phyloP scores from a whole-genome alignment of 179 eudicot genomes.

The Vitellaria paradoxa region DNA sequence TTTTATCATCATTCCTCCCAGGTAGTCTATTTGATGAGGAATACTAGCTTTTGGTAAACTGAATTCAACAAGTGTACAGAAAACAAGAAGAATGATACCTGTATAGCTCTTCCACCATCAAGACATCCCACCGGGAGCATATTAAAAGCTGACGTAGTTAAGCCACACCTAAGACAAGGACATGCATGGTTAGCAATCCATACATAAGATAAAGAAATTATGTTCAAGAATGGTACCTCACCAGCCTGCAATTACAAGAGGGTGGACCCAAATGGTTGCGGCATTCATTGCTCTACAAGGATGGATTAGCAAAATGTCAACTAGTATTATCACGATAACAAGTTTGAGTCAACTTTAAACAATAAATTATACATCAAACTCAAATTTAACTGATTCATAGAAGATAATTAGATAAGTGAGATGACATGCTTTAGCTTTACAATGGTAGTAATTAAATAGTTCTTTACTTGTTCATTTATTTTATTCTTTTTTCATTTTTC shows the following conservation, averaged over 20 bases:
- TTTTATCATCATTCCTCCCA: no score
- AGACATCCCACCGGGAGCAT: constrained; percentile 98
- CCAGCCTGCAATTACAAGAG: constrained; percentile 99
- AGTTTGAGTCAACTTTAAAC: constrained; percentile 4
- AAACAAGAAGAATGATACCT: constrained; percentile 40
- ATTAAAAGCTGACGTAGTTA: constrained; percentile 95
- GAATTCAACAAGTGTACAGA: no score
- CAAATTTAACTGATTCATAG: not conserved
- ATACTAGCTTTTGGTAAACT: no score
- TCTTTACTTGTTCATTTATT: not conserved
- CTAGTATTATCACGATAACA: constrained; percentile 2
- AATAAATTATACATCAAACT: not conserved
- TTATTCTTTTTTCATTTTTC: not conserved
- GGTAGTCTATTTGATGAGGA: no score
- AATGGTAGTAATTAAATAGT: not conserved
- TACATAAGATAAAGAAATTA: not conserved
- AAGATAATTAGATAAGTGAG: not conserved
- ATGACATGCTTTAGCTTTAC: constrained; percentile 5
- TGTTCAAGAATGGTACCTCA: constrained; percentile 28
- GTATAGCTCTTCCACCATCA: constrained; percentile 97
- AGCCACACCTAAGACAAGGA: constrained; percentile 76
- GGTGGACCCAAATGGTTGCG: constrained; percentile 79
- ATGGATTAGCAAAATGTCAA: constrained; percentile 8
- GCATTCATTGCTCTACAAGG: constrained; percentile 79
- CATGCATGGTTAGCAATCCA: constrained; percentile 11